phyloP scores from a whole-genome alignment of 148 eudicot genomes.

The Chenopodium suecicum region DNA sequence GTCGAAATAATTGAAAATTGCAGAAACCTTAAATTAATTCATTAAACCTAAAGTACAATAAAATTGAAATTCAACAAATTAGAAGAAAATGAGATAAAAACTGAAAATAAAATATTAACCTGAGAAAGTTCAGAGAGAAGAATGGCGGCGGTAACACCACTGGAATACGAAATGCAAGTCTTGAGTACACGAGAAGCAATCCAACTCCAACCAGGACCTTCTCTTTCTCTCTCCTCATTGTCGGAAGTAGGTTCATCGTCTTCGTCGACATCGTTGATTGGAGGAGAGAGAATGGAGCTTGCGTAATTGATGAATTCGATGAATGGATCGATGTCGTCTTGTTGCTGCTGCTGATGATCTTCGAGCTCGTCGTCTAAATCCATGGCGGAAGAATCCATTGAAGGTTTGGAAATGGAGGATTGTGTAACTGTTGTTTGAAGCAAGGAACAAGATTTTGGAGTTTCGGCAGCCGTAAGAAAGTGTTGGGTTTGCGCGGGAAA shows the following conservation, averaged over 20 bases:
- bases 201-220: constrained; percentile 83
- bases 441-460: neutral
- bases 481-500: constrained; percentile 20
- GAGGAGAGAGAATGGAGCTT: constrained; percentile 48
- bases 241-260: constrained; percentile 31
- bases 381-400: constrained; percentile 39
- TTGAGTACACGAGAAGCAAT: constrained; percentile 71
- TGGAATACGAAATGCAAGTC: constrained; percentile 73
- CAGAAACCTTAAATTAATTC: no score
- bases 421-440: neutral
- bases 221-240: constrained; percentile 29
- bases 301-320: constrained; percentile 69
- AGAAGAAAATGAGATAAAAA: no score
- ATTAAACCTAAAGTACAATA: no score
- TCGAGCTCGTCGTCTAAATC: constrained; percentile 25
- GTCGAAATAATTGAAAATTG: no score
- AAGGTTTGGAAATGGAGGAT: neutral
- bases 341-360: neutral
- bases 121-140: constrained; percentile 84
- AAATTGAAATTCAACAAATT: no score
- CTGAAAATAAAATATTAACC: constrained; percentile 25
- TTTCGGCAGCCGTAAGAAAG: neutral
- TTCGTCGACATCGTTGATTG: constrained; percentile 20
- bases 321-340: constrained; percentile 51
- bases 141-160: constrained; percentile 90